Evolutionary conservation across 305 asterid genomes (phyloP), one percentile per base, ranked within the genome.

Genomic region (Fraxinus angustifolia): DNA sequence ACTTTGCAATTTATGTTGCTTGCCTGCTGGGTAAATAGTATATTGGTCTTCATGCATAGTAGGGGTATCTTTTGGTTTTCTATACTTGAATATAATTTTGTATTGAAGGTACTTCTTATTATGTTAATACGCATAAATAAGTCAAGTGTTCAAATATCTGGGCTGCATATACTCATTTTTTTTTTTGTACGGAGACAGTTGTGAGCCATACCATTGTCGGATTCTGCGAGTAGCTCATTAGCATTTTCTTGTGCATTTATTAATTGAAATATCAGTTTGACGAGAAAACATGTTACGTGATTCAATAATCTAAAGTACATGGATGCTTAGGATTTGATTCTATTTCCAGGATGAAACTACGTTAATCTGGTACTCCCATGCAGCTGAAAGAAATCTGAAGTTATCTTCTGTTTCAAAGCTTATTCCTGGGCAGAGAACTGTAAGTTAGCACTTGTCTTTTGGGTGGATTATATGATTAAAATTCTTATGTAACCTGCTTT

Each of bases 341-440:
- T 86, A 67, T 74, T 86, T 85, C 45, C 92, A 94, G 99, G 99
- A 95, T 80, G 98, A 91, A 89, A 89, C 96, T 81, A 89, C 98
- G 6, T 87, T 95, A 80, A 85, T 90, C 82, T 93, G 99, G 99
- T 90, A 89, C 79, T 95, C 97, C 2, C 94, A 85, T 88, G 96
- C 92, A 86, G 76, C 91, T 74, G 99, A 95, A 88, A 95, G 95
- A 90, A 88, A 85, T 84, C 89, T 95, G 88, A 90, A 85, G 79
- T 85, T 95, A 89, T 86, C 97, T 78, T 80, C 91, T 81, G 98
- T 95, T 86, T 81, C 93, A 77, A 88, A 94, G 68, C 90, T 95
- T 86, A 85, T 91, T 83, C 98, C 97, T 71, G 99, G 98, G 83
- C 99, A 95, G 86, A 93, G 99, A 94, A 93, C 99, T 23, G 99